A percentile compares a stretch with the other conserved stretches of the same genome.
phyloP scores from a whole-genome alignment of 306 rosid genomes.

The Vigna radiata region DNA sequence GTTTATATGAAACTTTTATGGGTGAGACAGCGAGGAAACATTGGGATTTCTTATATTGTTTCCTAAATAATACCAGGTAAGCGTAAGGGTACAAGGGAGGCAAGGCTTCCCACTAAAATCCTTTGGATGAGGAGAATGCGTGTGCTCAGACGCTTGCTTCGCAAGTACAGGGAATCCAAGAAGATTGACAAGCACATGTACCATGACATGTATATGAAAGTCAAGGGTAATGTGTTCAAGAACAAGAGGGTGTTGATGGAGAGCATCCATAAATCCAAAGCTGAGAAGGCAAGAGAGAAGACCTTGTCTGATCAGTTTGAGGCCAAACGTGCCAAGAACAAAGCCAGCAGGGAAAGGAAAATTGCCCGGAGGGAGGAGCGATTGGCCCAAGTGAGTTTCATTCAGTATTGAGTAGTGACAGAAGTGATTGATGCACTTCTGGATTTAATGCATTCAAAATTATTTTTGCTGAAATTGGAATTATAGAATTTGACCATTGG shows the following conservation, averaged over 20 bases:
- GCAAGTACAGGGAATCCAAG: constrained; percentile 91
- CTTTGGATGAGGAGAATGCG: constrained; percentile 99
- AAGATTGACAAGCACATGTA: constrained; percentile 98
- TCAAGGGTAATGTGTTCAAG: constrained; percentile 97
- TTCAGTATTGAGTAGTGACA: neutral
- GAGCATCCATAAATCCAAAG: constrained; percentile 96
- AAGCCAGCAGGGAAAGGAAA: constrained; percentile 95
- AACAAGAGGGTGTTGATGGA: constrained; percentile 97
- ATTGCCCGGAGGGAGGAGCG: constrained; percentile 93
- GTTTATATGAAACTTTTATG: neutral
- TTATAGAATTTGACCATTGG: constrained; percentile 6
- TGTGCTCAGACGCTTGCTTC: constrained; percentile 91
- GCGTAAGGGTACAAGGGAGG: constrained; percentile 97
- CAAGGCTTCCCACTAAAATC: constrained; percentile 91
- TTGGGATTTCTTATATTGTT: neutral
- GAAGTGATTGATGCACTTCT: neutral
- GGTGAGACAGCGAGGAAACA: neutral
- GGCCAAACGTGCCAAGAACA: constrained; percentile 95
- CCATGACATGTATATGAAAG: constrained; percentile 99
- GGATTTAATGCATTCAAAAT: neutral
- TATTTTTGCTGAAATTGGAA: neutral
- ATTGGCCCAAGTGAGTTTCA: constrained; percentile 68
- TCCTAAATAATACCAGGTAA: constrained; percentile 61
- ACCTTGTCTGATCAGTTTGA: constrained; percentile 92
- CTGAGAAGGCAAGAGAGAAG: constrained; percentile 98